These are phyloP conservation scores for Xylaria sp. DNA, from an alignment of 2,329 filamentous ascomycete genomes.

Conservation along the genomic window DNA sequence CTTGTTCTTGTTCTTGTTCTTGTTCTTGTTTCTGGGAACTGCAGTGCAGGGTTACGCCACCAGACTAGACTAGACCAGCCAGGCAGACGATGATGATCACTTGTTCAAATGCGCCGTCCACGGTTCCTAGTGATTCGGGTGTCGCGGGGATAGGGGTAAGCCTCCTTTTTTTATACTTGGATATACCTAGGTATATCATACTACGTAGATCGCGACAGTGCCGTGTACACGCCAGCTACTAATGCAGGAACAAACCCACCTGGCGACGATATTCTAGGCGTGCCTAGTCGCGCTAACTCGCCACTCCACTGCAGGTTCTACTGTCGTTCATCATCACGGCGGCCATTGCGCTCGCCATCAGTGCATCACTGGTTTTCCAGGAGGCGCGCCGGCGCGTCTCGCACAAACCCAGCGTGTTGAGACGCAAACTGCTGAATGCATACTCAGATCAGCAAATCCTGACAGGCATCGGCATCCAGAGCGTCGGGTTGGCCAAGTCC, in stretches of 20 bases:
- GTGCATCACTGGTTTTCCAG: slow-evolving; percentile 66
- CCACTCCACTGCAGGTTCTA: slow-evolving; percentile 58
- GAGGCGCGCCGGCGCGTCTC: slow-evolving; percentile 53
- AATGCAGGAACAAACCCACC: slow-evolving; percentile 33
- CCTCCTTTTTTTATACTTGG: too few species aligned
- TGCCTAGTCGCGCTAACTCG: slow-evolving; percentile 19
- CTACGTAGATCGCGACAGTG: too few species aligned
- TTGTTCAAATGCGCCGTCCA: slow-evolving; percentile 55
- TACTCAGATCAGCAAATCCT: slow-evolving; percentile 77
- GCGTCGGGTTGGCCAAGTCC: slow-evolving; percentile 70
- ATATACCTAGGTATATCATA: too few species aligned
- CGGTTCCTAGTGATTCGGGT: slow-evolving; percentile 59
- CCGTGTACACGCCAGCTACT: slow-evolving; percentile 39
- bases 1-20: too few species aligned
- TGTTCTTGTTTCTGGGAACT: too few species aligned
- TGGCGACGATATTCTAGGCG: neutral
- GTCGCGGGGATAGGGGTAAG: slow-evolving; percentile 63
- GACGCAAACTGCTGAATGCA: slow-evolving; percentile 72
- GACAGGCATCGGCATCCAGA: slow-evolving; percentile 75
- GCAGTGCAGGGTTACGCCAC: too few species aligned
- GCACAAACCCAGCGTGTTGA: slow-evolving; percentile 62
- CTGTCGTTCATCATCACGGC: slow-evolving; percentile 76
- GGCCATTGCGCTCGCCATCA: slow-evolving; percentile 65
- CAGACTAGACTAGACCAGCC: neutral
- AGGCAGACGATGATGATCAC: slow-evolving; percentile 46